phyloP scores from a whole-genome alignment of 805 yeast genomes.

The Suhomyces sp. region DNA sequence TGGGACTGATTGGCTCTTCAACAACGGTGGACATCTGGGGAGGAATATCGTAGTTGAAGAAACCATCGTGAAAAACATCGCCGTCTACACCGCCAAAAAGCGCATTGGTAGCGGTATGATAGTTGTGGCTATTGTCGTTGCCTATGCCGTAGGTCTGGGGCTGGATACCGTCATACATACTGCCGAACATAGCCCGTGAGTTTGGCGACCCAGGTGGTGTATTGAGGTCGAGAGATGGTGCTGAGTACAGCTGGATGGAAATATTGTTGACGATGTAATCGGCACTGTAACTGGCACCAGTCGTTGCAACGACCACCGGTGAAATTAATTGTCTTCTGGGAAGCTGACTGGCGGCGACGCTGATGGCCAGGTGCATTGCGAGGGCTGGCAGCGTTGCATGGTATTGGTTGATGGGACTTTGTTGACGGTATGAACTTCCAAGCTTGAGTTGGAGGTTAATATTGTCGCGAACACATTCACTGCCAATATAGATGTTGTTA shows the following conservation, averaged over 20 bases:
- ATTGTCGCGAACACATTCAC: slow-evolving; percentile 4
- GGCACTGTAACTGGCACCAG: neutral
- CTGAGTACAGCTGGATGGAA: too few species aligned
- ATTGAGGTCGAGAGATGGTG: too few species aligned
- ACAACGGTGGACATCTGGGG: too few species aligned
- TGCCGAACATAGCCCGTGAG: neutral
- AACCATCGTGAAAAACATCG: slow-evolving; percentile 4
- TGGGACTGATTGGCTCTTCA: neutral
- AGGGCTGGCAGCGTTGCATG: slow-evolving; percentile 2
- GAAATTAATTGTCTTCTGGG: slow-evolving; percentile 2
- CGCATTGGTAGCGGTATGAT: too few species aligned
- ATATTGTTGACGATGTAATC: too few species aligned
- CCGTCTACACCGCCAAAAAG: slow-evolving; percentile 1
- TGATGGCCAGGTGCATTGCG: too few species aligned
- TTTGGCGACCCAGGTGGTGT: slow-evolving; percentile 1
- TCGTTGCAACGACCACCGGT: slow-evolving; percentile 5
- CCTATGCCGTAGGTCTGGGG: too few species aligned
- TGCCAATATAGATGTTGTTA: too few species aligned
- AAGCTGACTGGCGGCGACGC: neutral
- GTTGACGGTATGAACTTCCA: slow-evolving; percentile 3
- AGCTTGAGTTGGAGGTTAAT: slow-evolving; percentile 9
- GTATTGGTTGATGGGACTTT: slow-evolving; percentile 3
- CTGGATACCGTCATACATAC: neutral
- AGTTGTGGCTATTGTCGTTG: too few species aligned
- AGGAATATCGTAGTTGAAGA: slow-evolving; percentile 4